phyloP scores from a whole-genome alignment of 306 rosid species.

The Fagus crenata region DNA sequence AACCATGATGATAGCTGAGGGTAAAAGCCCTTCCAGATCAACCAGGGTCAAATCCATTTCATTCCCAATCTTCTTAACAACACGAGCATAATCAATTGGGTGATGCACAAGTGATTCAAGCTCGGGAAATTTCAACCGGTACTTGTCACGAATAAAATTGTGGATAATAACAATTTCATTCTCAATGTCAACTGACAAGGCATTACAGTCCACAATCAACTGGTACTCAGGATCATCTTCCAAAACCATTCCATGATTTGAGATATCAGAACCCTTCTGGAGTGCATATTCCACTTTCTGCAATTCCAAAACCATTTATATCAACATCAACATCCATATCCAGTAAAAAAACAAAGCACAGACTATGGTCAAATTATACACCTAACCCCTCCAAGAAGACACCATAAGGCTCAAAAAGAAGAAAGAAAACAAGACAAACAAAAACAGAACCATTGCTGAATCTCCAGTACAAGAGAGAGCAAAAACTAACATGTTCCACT shows the following conservation, averaged over 20 bases:
- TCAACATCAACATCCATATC: constrained; percentile 25
- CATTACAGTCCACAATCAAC: constrained; percentile 89
- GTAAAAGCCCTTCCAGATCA: constrained; percentile 91
- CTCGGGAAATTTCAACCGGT: constrained; percentile 91
- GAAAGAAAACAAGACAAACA: neutral
- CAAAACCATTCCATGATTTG: constrained; percentile 59
- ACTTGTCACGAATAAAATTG: constrained; percentile 90
- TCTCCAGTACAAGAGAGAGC: constrained; percentile 1
- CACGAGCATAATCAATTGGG: constrained; percentile 95
- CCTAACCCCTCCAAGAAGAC: constrained; percentile 9
- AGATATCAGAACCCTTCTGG: constrained; percentile 56
- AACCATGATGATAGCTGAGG: constrained; percentile 92
- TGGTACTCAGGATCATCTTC: constrained; percentile 97
- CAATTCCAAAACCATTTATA: constrained; percentile 31
- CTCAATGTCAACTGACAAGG: constrained; percentile 89
- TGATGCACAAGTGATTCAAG: constrained; percentile 93
- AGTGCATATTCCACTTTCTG: constrained; percentile 96
- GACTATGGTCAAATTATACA: neutral
- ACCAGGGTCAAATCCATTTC: constrained; percentile 93
- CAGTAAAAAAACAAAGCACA: neutral
- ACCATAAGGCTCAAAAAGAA: neutral
- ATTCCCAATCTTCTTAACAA: constrained; percentile 93
- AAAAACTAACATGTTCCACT: neutral
- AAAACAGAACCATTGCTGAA: constrained; percentile 3
- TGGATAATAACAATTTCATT: constrained; percentile 89